A percentile compares a stretch with the other conserved stretches of the same genome.
Conservation (phyloP, 164 flowering plant species). For the Stephania yunnanensis region DNA sequence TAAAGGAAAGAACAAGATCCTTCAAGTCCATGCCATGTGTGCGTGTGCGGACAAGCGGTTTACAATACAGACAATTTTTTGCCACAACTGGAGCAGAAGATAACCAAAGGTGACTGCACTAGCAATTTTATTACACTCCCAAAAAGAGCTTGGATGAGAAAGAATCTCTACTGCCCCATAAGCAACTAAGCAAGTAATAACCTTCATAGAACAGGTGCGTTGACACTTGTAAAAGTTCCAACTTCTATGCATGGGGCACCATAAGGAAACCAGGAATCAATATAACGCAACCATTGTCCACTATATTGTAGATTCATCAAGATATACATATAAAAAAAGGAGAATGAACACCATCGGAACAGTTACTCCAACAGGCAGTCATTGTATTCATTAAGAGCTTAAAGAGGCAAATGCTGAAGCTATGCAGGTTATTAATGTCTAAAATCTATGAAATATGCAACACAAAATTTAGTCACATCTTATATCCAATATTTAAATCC, state of each 20-base stretch:
- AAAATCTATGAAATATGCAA: background rate
- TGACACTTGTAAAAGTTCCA: background rate
- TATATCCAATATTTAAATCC: background rate
- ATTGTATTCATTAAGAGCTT: background rate
- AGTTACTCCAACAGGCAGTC: too few species aligned
- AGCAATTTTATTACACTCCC: background rate
- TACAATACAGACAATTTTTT: too few species aligned
- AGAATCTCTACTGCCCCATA: background rate
- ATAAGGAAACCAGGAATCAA: background rate
- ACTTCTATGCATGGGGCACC: background rate
- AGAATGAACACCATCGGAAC: too few species aligned
- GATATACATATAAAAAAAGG: too few species aligned
- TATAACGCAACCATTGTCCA: background rate
- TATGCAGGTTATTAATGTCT: background rate
- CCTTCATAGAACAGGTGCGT: background rate
- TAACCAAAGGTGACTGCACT: too few species aligned
- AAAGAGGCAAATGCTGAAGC: background rate
- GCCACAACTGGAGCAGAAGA: too few species aligned
- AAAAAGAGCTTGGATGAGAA: background rate
- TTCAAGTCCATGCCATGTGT: too few species aligned
- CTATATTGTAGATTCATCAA: background rate
- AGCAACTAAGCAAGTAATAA: background rate
- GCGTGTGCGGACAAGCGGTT: too few species aligned
- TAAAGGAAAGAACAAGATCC: too few species aligned
- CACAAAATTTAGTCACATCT: background rate